phyloP scores from a whole-genome alignment of 345 rosid genomes.

The Psidium guajava region DNA sequence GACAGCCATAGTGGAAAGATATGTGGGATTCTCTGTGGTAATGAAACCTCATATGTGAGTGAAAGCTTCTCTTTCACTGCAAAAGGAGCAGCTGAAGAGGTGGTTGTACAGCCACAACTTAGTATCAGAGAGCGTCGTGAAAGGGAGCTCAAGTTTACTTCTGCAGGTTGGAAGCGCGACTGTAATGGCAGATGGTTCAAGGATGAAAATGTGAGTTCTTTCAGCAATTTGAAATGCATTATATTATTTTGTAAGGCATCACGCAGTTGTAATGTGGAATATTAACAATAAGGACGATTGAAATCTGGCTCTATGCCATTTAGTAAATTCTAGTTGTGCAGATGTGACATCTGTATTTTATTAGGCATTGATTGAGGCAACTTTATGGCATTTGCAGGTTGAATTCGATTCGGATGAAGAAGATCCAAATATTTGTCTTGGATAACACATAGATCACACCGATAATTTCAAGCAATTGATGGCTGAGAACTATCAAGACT shows the following conservation, averaged over 20 bases:
- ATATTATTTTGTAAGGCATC: rapidly evolving
- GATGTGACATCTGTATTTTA: neutral
- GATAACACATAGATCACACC: neutral
- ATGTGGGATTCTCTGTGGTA: neutral
- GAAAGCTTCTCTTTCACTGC: neutral
- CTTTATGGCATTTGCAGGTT: constrained; percentile 12
- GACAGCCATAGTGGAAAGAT: neutral
- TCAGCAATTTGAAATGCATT: neutral
- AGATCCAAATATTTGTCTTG: constrained; percentile 27
- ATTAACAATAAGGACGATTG: neutral
- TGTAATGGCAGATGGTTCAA: constrained; percentile 43
- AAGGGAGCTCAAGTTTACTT: constrained; percentile 37
- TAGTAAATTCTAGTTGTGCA: neutral
- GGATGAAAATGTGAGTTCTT: constrained; percentile 36
- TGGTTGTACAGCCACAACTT: neutral
- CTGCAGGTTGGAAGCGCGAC: constrained; percentile 51
- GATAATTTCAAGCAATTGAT: neutral
- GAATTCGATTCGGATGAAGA: constrained; percentile 42
- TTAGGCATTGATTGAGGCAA: neutral
- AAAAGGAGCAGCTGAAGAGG: neutral
- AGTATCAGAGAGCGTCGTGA: constrained; percentile 20
- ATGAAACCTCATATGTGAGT: neutral
- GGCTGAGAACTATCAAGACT: neutral
- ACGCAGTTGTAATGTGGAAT: neutral
- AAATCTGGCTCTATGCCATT: rapidly evolving